These are phyloP conservation scores for Boletus pseudo-olivaceus DNA, from an alignment of 768 basidiomycete genomes.

Conservation along the genomic window DNA sequence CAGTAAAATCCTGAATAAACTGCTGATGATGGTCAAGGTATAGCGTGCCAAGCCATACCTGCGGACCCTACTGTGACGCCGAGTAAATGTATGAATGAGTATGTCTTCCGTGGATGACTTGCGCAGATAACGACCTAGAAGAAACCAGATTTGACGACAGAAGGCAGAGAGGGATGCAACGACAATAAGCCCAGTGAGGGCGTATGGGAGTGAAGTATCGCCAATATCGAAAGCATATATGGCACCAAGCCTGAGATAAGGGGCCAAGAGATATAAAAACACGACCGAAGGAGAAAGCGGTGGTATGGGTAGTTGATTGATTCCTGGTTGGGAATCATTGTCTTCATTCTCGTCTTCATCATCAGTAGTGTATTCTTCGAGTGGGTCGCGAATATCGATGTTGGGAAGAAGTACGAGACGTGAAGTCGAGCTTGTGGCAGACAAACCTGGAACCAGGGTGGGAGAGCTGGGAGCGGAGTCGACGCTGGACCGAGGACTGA, in stretches of 20 bases:
- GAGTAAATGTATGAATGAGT: slow-evolving; percentile 57
- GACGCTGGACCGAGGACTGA: slow-evolving; percentile 7
- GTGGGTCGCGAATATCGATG: slow-evolving; percentile 38
- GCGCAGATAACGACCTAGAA: slow-evolving; percentile 70
- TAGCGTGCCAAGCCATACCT: slow-evolving; percentile 42
- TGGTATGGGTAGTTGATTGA: slow-evolving; percentile 27
- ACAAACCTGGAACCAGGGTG: slow-evolving; percentile 7
- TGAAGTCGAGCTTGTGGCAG: slow-evolving; percentile 41
- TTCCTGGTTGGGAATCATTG: slow-evolving; percentile 2
- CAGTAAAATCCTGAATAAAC: slow-evolving; percentile 46
- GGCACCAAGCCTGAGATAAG: slow-evolving; percentile 70
- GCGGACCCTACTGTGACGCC: slow-evolving; percentile 48
- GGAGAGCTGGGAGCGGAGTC: slow-evolving; percentile 9
- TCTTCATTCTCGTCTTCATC: slow-evolving; percentile 42
- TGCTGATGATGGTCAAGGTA: slow-evolving; percentile 43
- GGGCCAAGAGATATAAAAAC: slow-evolving; percentile 66
- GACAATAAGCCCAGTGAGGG: slow-evolving; percentile 46
- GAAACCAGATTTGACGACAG: slow-evolving; percentile 69
- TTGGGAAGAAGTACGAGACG: slow-evolving; percentile 65
- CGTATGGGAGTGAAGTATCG: slow-evolving; percentile 44
- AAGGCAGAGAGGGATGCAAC: slow-evolving; percentile 60
- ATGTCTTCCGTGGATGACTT: slow-evolving; percentile 65
- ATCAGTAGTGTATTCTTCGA: slow-evolving; percentile 39
- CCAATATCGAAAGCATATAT: slow-evolving; percentile 50
- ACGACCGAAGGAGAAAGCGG: slow-evolving; percentile 55